Evolutionary conservation across 129 eudicot species (phyloP).

Genomic region (Cynara cardunculus): DNA sequence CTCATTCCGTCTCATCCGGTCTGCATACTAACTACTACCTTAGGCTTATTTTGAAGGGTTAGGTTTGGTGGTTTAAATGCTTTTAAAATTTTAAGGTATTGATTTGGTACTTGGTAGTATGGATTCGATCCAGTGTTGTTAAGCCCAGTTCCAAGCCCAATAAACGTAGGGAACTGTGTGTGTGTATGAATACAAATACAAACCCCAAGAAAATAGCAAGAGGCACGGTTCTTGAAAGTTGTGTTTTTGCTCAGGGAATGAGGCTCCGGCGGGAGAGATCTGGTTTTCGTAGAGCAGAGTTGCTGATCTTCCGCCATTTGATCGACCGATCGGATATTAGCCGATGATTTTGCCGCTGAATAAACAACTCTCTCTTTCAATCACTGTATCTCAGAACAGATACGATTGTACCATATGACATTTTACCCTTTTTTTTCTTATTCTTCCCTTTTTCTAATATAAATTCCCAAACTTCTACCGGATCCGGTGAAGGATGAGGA

Average conservation of each 20-base stretch:
- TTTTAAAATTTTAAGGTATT: too few species aligned
- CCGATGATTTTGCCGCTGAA: slow-evolving; percentile 9
- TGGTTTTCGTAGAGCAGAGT: background rate
- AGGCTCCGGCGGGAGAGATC: slow-evolving; percentile 12
- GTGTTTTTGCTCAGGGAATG: slow-evolving; percentile 10
- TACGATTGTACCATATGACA: background rate
- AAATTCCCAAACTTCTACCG: background rate
- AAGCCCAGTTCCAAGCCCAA: background rate
- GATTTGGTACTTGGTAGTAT: too few species aligned
- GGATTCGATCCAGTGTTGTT: background rate
- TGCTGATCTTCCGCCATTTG: slow-evolving; percentile 1
- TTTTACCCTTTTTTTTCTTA: background rate
- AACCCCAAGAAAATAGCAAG: background rate
- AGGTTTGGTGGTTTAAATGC: too few species aligned
- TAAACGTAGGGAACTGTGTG: background rate
- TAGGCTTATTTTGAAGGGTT: too few species aligned
- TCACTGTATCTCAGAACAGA: background rate
- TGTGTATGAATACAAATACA: background rate
- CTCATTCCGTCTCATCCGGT: too few species aligned
- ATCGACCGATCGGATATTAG: slow-evolving; percentile 5
- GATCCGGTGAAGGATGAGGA: background rate
- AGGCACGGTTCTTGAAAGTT: background rate
- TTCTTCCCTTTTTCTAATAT: background rate
- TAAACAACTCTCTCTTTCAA: background rate
- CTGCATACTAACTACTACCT: too few species aligned